These are phyloP conservation scores for Coprinopsis marcescibilis DNA, from an alignment of 768 basidiomycete genomes.

Conservation along the genomic window DNA sequence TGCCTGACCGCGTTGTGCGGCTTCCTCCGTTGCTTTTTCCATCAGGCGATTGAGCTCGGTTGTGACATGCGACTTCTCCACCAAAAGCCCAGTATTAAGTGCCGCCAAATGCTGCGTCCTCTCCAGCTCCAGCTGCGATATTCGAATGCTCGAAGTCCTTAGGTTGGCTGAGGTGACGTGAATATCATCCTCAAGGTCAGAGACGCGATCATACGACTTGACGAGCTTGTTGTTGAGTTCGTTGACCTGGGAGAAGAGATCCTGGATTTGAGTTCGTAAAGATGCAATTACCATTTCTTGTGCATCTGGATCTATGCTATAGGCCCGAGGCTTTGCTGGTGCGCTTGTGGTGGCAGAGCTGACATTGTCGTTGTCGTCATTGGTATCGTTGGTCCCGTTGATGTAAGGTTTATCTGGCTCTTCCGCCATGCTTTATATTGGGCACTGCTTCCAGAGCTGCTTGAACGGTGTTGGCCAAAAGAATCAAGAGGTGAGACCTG, in stretches of 20 bases:
- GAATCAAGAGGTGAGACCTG: not conserved
- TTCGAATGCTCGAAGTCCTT: slow-evolving; percentile 55
- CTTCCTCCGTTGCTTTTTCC: slow-evolving; percentile 94
- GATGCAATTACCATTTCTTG: slow-evolving; percentile 80
- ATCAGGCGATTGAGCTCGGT: slow-evolving; percentile 89
- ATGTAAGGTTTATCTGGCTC: not conserved
- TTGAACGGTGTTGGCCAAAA: not conserved
- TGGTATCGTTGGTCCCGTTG: slow-evolving; percentile 1
- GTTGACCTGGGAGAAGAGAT: slow-evolving; percentile 85
- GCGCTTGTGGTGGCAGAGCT: not conserved
- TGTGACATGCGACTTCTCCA: slow-evolving; percentile 88
- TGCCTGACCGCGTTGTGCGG: slow-evolving; percentile 83
- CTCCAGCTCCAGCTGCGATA: slow-evolving; percentile 79
- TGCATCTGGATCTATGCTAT: slow-evolving; percentile 48
- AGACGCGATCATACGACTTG: slow-evolving; percentile 84
- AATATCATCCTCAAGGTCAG: slow-evolving; percentile 87
- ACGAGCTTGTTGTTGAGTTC: slow-evolving; percentile 93
- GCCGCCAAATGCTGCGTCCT: slow-evolving; percentile 83
- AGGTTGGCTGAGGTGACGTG: slow-evolving; percentile 59
- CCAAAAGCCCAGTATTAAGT: slow-evolving; percentile 84
- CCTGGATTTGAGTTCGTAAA: slow-evolving; percentile 74
- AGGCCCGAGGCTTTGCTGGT: slow-evolving; percentile 16
- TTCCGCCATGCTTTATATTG: slow-evolving; percentile 11
- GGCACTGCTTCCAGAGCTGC: not conserved
- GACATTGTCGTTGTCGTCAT: not conserved